Base-by-base conservation (phyloP, 768 basidiomycete genomes). In the Suillus hirtellus region DNA sequence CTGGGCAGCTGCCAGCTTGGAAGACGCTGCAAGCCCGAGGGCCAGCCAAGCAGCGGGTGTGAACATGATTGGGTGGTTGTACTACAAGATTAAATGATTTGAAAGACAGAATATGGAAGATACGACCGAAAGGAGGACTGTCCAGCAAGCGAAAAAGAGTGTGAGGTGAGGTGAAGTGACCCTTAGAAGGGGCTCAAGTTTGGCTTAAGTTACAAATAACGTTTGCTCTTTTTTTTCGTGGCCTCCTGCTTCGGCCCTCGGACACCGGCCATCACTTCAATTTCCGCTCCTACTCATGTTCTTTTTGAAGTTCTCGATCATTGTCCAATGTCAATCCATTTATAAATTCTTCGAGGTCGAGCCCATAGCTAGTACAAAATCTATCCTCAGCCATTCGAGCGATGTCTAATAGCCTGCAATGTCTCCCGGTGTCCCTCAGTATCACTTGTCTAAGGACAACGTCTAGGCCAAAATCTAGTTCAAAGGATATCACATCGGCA, bases 1-100 rank as follows among this genome's bases (percentile, higher is more conserved):
- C 31, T 34, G 40, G 12, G 35, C 49, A 14, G 63, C 67, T 54
- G 46, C 75, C 62, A 52, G 68, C 64, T 37, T 71, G 37, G 71
- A 66, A n/a, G 65, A 65, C 3, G 73, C 70, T 43, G 79, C 80
- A 34, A 87, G 77, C 67, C 77, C 80, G 66, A 87, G 67, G 61
- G 76, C 79, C 65, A 84, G 73, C 72, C 83, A 69, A 24, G 79
- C 75, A 37, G 77, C 71, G 34, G 72, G 69, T 19, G 74, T 61
- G 46, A 75, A 60, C 75, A 77, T 77, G 65, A 34, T 54, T 38
- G n/a, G 50, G 52, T 17, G 14, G 54, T 62, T 46, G 61, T 56
- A 37, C 43, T 62, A 47, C 27, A 27, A 6, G 14, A 17, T 44
- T 53, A 38, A 61, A 0, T 31, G 31, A 60, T 21, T 60, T 61